Percentiles rank a stretch among this genome's conserved stretches.
phyloP scores from a whole-genome alignment of 495 filamentous ascomycete genomes.

The Glutinoglossum americanum region DNA sequence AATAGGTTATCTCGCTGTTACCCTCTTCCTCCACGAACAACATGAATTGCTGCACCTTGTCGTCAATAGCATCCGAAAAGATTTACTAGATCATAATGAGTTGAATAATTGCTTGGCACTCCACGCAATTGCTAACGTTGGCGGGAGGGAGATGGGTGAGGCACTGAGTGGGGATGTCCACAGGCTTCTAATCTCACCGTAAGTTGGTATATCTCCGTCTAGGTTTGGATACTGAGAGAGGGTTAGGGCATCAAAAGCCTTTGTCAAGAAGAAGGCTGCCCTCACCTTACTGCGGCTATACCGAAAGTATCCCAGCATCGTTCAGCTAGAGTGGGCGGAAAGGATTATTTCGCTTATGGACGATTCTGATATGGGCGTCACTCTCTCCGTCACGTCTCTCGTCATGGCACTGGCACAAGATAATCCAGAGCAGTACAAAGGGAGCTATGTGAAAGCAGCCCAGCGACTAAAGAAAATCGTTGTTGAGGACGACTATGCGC shows the following conservation, averaged over 20 bases:
- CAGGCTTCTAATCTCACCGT: conserved; percentile 87
- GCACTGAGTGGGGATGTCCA: conserved; percentile 86
- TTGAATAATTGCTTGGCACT: conserved; percentile 94
- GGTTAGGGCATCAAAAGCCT: conserved; percentile 74
- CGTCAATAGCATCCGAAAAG: conserved; percentile 96
- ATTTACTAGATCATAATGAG: conserved; percentile 84
- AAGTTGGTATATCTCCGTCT: conserved; percentile 18
- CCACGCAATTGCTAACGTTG: conserved; percentile 96
- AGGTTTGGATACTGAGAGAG: neutral
- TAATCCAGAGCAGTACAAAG: conserved; percentile 79
- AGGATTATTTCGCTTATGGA: conserved; percentile 97
- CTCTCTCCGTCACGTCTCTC: conserved; percentile 84
- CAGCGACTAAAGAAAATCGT: conserved; percentile 70
- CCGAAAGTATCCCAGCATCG: conserved; percentile 78
- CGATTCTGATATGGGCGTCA: conserved; percentile 83
- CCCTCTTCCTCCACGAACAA: conserved; percentile 87
- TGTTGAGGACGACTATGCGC: conserved; percentile 65
- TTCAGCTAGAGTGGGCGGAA: conserved; percentile 92
- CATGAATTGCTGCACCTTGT: conserved; percentile 92
- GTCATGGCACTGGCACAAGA: conserved; percentile 94
- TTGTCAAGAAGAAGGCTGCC: conserved; percentile 98
- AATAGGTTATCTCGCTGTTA: conserved; percentile 96
- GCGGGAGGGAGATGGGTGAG: conserved; percentile 91
- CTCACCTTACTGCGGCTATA: conserved; percentile 89
- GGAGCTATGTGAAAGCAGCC: conserved; percentile 82